Evolutionary conservation across 306 rosid species (phyloP).

Genomic region (Vigna nakashimae): DNA sequence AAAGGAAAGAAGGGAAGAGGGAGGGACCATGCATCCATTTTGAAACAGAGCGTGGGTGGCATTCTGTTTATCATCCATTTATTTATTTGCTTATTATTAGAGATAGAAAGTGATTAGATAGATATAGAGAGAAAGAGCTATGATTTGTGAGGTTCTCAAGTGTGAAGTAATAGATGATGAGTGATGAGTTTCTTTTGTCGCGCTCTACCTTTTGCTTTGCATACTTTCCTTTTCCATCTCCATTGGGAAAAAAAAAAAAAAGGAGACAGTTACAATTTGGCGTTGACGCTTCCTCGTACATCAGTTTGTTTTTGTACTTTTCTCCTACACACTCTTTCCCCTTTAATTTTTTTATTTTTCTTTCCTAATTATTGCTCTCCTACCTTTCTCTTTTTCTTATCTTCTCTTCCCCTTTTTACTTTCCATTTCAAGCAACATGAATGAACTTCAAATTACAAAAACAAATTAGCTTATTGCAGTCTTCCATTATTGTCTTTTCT

Average conservation of each 20-base stretch:
- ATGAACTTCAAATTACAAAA: background rate
- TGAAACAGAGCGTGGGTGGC: slow-evolving; percentile 38
- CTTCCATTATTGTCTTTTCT: background rate
- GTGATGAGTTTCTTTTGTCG: slow-evolving; percentile 47
- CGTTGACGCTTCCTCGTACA: slow-evolving; percentile 76
- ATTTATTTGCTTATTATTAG: background rate
- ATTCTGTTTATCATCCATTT: slow-evolving; percentile 31
- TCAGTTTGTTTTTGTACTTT: slow-evolving; percentile 47
- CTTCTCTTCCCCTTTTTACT: background rate
- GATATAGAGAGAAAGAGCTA: slow-evolving; percentile 32
- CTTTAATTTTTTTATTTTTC: background rate
- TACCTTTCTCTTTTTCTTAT: background rate
- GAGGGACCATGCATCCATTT: slow-evolving; percentile 54
- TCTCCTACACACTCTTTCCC: slow-evolving; percentile 17
- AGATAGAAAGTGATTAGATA: slow-evolving; percentile 34
- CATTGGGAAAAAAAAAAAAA: slow-evolving; percentile 44
- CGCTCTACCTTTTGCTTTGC: slow-evolving; percentile 54
- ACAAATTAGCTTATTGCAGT: background rate
- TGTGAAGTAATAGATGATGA: background rate
- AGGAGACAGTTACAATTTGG: slow-evolving; percentile 60
- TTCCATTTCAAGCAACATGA: slow-evolving; percentile 8
- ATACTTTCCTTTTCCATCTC: slow-evolving; percentile 58
- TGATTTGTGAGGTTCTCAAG: slow-evolving; percentile 39
- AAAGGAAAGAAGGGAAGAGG: slow-evolving; percentile 42
- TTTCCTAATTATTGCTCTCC: slow-evolving; percentile 17